phyloP scores from a whole-genome alignment of 2,329 filamentous ascomycete species.

The Neofusicoccum sp. region DNA sequence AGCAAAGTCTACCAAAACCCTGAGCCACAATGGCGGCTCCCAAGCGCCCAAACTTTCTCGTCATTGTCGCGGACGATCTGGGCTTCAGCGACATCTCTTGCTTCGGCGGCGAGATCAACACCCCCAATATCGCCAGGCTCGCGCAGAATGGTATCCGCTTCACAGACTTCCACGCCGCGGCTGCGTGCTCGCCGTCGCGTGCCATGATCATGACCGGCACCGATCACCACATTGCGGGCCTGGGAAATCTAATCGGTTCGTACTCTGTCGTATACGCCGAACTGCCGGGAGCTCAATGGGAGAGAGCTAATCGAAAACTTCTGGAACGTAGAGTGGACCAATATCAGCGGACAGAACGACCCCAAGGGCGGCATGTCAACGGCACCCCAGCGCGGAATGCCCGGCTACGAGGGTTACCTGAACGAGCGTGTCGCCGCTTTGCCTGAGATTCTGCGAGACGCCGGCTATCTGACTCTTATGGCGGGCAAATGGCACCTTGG shows the following conservation, averaged over 20 bases:
- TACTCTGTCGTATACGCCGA: background rate
- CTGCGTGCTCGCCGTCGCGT: conserved; percentile 65
- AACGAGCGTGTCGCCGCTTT: conserved; percentile 62
- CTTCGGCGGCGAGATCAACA: conserved; percentile 64
- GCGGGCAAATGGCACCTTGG: conserved; percentile 67
- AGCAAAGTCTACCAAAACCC: background rate
- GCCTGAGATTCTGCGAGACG: conserved; percentile 61
- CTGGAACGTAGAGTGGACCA: conserved; percentile 52
- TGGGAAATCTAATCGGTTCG: conserved; percentile 46
- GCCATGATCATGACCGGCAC: conserved; percentile 70
- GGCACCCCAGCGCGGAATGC: conserved; percentile 59
- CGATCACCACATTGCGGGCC: conserved; percentile 61
- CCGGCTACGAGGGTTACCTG: conserved; percentile 66
- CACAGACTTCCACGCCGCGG: conserved; percentile 66
- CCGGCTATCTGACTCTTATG: conserved; percentile 63
- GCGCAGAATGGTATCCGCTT: conserved; percentile 56
- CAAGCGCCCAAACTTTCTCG: conserved; percentile 62
- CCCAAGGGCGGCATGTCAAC: conserved; percentile 55
- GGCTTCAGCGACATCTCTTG: conserved; percentile 63
- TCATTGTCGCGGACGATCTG: conserved; percentile 62
- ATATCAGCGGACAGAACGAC: conserved; percentile 56
- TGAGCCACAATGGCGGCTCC: background rate
- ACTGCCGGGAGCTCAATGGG: background rate
- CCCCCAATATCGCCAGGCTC: conserved; percentile 60
- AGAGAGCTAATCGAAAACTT: background rate